Conservation (phyloP, 2,329 filamentous ascomycete genomes). For the Trichoderma koningiopsis region DNA sequence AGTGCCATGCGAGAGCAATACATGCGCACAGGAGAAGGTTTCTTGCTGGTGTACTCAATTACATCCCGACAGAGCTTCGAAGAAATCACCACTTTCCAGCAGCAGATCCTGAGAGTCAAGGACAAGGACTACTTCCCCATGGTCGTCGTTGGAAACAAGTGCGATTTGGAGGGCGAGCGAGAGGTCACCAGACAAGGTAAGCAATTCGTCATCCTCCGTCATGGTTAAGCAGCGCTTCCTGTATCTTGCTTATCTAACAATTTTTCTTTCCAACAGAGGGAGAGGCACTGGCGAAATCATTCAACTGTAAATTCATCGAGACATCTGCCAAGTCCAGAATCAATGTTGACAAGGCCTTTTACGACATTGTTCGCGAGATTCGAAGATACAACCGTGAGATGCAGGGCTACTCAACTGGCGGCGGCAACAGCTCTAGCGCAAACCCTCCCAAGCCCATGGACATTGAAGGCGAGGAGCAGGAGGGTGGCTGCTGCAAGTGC, state of each 20-base stretch:
- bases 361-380: conserved; percentile 97
- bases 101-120: conserved; percentile 97
- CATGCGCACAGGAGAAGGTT: conserved; percentile 98
- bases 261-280: conserved; percentile 65
- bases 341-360: conserved; percentile 98
- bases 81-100: conserved; percentile 97
- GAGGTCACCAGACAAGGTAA: conserved; percentile 90
- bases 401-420: conserved; percentile 78
- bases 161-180: conserved; percentile 91
- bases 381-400: conserved; percentile 98
- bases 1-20: conserved; percentile 99
- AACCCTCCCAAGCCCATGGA: conserved; percentile 75
- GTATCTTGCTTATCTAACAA: neutral
- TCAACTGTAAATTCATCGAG: conserved; percentile 98
- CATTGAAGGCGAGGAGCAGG: conserved; percentile 67
- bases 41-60: conserved; percentile 97
- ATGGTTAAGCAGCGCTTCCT: neutral
- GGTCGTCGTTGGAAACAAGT: conserved; percentile 99
- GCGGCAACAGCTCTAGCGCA: conserved; percentile 63
- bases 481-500: conserved; percentile 84
- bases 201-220: conserved; percentile 33
- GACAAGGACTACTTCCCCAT: conserved; percentile 99
- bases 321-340: conserved; percentile 97
- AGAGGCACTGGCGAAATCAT: conserved; percentile 79
- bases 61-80: conserved; percentile 96